These are phyloP conservation scores for Lipomyces mesembrius DNA, from an alignment of 805 yeast genomes.

Conservation along the genomic window DNA sequence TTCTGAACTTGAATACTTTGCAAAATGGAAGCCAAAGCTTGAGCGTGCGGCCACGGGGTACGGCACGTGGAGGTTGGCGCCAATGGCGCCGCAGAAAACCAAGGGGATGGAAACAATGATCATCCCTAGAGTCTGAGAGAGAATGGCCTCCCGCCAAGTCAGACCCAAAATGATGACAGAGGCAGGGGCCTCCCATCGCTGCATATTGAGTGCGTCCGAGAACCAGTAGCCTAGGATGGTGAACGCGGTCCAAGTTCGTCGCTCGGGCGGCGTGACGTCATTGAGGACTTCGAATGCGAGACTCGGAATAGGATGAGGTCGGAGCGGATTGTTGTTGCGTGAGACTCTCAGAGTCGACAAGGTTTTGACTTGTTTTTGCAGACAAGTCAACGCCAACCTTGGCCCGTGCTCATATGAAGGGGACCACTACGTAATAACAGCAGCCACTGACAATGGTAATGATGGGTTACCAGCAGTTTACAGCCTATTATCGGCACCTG, in stretches of 20 bases:
- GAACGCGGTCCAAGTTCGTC: constrained; percentile 35
- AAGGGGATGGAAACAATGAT: constrained; percentile 69
- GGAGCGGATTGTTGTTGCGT: too few species aligned
- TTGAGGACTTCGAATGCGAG: too few species aligned
- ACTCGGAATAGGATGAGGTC: too few species aligned
- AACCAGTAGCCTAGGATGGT: constrained; percentile 38
- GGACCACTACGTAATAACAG: too few species aligned
- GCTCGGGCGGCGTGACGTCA: constrained; percentile 34
- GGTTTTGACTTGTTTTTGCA: too few species aligned
- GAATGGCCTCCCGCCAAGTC: constrained; percentile 38
- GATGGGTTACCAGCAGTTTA: too few species aligned
- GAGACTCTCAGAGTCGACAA: too few species aligned
- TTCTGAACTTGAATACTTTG: too few species aligned
- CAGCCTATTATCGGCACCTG: too few species aligned
- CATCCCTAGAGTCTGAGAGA: constrained; percentile 29
- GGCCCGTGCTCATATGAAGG: too few species aligned
- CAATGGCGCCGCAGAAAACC: constrained; percentile 73
- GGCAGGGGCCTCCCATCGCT: constrained; percentile 37
- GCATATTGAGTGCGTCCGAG: constrained; percentile 36
- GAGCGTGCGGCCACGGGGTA: constrained; percentile 84
- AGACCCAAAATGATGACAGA: constrained; percentile 35
- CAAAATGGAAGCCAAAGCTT: constrained; percentile 63
- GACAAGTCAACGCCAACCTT: too few species aligned
- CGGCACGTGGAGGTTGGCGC: constrained; percentile 78
- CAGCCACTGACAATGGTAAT: too few species aligned